phyloP scores from a whole-genome alignment of 139 green algal genomes.

The Limnomonas spitsbergensis region DNA sequence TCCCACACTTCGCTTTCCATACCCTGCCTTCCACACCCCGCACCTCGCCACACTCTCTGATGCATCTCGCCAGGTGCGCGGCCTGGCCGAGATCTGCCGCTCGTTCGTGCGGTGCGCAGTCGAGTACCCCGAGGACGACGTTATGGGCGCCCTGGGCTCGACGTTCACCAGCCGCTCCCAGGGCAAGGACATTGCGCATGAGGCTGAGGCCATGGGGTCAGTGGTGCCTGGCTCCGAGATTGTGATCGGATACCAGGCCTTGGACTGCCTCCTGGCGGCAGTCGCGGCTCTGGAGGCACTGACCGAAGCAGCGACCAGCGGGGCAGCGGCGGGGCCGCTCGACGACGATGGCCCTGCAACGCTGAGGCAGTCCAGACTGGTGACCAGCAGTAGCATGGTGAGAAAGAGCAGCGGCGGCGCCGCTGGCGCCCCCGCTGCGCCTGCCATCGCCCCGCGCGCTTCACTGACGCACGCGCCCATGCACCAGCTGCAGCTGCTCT shows the following conservation, averaged over 20 bases:
- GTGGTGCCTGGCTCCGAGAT: constrained; percentile 15
- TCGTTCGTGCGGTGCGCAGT: background rate
- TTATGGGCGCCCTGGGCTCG: constrained; percentile 8
- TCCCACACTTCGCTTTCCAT: too few relatives aligned
- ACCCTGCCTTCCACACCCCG: too few relatives aligned
- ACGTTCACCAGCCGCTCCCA: background rate
- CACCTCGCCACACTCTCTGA: too few relatives aligned
- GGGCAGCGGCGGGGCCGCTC: too few relatives aligned
- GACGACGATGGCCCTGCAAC: background rate
- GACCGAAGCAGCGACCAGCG: constrained; percentile 24
- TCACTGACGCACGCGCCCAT: background rate
- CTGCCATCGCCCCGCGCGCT: too few relatives aligned
- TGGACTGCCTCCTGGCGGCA: constrained; percentile 46
- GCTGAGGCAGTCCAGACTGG: background rate
- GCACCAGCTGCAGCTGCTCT: background rate
- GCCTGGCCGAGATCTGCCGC: background rate
- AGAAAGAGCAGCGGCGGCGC: too few relatives aligned
- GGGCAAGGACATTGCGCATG: constrained; percentile 12
- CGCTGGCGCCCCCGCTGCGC: too few relatives aligned
- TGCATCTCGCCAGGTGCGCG: too few relatives aligned
- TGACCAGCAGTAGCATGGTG: background rate
- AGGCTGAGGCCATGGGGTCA: constrained; percentile 5
- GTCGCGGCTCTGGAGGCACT: constrained; percentile 49
- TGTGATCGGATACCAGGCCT: constrained; percentile 27
- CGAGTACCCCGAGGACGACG: constrained; percentile 18